Conservation (phyloP, 2,329 filamentous ascomycete genomes). For the Tolypocladium cylindrosporum region DNA sequence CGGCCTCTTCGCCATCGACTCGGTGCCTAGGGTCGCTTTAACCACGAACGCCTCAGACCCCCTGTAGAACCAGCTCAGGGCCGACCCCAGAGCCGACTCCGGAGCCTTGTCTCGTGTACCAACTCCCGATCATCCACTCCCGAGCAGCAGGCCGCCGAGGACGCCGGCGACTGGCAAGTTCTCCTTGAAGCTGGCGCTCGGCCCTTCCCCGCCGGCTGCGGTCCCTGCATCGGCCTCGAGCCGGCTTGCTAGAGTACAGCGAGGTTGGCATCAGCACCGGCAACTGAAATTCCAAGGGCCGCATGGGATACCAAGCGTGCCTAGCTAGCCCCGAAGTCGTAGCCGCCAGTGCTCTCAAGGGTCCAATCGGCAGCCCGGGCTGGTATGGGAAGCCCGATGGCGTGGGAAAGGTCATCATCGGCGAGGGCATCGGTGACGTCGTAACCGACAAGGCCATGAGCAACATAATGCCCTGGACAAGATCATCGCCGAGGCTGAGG, state of each 20-base stretch:
- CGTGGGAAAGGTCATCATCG: constrained; percentile 56
- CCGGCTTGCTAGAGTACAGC: constrained; percentile 70
- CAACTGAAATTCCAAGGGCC: constrained; percentile 86
- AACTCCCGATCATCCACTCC: constrained; percentile 38
- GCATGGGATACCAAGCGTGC: constrained; percentile 81
- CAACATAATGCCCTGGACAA: constrained; percentile 61
- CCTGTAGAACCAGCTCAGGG: too few relatives aligned
- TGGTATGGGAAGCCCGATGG: constrained; percentile 65
- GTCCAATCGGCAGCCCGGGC: constrained; percentile 65
- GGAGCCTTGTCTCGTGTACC: too few relatives aligned
- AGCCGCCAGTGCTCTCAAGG: constrained; percentile 72
- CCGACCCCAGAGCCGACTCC: too few relatives aligned
- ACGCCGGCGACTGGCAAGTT: constrained; percentile 71
- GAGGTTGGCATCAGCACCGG: constrained; percentile 76
- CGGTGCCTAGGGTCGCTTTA: too few relatives aligned
- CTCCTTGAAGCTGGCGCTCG: constrained; percentile 27
- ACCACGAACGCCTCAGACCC: too few relatives aligned
- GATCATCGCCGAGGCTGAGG: constrained; percentile 59
- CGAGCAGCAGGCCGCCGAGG: constrained; percentile 69
- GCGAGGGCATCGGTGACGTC: constrained; percentile 58
- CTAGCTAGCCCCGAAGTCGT: constrained; percentile 81
- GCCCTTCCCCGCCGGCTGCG: constrained; percentile 61
- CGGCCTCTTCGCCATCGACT: too few relatives aligned
- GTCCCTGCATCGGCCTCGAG: constrained; percentile 74
- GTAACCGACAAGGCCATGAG: constrained; percentile 56